phyloP scores from a whole-genome alignment of 306 rosid genomes.

The Pterocarpus santalinus region DNA sequence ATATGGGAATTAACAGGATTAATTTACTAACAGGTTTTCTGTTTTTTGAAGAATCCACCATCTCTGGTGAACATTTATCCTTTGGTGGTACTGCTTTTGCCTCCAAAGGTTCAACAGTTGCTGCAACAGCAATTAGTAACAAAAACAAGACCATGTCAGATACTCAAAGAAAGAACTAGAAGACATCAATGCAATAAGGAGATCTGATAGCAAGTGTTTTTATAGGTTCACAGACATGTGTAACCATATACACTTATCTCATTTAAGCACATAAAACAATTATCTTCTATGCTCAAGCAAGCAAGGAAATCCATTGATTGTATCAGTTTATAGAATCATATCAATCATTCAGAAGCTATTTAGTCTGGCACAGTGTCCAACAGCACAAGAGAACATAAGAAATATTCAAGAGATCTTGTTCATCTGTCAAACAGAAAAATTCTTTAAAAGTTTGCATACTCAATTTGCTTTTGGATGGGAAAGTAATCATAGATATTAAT shows the following conservation, averaged over 20 bases:
- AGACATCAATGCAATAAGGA: conserved; percentile 31
- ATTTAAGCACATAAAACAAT: conserved; percentile 11
- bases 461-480: neutral
- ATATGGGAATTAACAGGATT: conserved; percentile 37
- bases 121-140: conserved; percentile 57
- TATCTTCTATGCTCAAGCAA: conserved; percentile 12
- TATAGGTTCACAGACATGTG: conserved; percentile 20
- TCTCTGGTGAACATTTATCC: conserved; percentile 57
- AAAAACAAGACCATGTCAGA: conserved; percentile 45
- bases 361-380: neutral
- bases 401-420: conserved; percentile 17
- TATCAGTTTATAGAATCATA: conserved; percentile 27
- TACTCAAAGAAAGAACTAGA: conserved; percentile 37
- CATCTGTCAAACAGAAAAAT: conserved; percentile 7
- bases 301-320: conserved; percentile 20
- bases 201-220: conserved; percentile 8
- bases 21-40: conserved; percentile 71
- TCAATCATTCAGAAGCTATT: conserved; percentile 8
- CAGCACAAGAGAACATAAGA: conserved; percentile 30
- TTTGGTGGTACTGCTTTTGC: conserved; percentile 51
- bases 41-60: conserved; percentile 60
- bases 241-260: neutral
- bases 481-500: neutral
- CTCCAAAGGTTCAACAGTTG: conserved; percentile 54
- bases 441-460: neutral